Conservation (phyloP, 139 green algal genomes). For the Volvox africanus region DNA sequence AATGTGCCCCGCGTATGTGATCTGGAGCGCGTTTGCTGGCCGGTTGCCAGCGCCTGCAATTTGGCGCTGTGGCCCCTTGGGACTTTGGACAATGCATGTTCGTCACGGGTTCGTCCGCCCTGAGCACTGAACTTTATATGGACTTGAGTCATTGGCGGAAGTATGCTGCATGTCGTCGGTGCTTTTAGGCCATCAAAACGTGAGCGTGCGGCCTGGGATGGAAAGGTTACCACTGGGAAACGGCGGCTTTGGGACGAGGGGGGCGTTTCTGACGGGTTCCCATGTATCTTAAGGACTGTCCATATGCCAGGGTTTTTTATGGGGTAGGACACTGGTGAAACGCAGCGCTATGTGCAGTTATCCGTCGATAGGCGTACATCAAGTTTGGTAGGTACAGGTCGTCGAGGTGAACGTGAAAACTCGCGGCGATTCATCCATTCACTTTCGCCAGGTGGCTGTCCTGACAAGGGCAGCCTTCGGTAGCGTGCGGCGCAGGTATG, state of each 20-base stretch:
- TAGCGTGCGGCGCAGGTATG: neutral
- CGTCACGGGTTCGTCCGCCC: neutral
- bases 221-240: no score
- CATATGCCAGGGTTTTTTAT: constrained; percentile 1
- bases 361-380: constrained; percentile 21
- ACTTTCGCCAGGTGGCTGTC: neutral
- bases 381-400: constrained; percentile 5
- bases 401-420: neutral
- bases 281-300: neutral
- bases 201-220: neutral
- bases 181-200: neutral
- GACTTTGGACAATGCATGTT: constrained; percentile 1
- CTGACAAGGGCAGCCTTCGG: constrained; percentile 9
- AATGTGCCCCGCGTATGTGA: neutral
- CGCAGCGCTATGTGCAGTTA: constrained; percentile 31
- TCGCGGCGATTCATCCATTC: constrained; percentile 23
- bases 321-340: constrained; percentile 17
- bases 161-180: neutral
- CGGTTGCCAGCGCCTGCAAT: constrained; percentile 37
- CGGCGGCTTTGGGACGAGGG: neutral
- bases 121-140: neutral
- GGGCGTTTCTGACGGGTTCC: neutral
- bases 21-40: constrained; percentile 1
- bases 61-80: constrained; percentile 10
- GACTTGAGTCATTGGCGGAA: neutral